A percentile compares a stretch with the other conserved stretches of the same genome.
Evolutionary conservation across 345 rosid species (phyloP).

Genomic region (Syzygium aromaticum): DNA sequence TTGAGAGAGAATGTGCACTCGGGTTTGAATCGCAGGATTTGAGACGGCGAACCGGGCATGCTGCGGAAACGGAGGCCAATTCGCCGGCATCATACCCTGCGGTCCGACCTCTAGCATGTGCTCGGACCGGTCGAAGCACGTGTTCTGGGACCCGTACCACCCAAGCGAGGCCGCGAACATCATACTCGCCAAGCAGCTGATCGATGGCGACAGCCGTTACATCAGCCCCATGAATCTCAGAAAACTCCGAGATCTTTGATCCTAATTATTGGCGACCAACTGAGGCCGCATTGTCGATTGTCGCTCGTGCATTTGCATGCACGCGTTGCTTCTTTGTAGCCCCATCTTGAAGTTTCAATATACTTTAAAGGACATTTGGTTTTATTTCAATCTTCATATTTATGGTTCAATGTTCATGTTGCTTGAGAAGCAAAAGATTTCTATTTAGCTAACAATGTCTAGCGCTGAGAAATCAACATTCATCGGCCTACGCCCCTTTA

Average conservation of each 20-base stretch:
- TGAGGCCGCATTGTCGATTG: neutral
- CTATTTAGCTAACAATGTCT: neutral
- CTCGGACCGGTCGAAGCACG: conserved; percentile 60
- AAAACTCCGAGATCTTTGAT: conserved; percentile 53
- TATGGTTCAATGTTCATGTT: neutral
- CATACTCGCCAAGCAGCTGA: conserved; percentile 50
- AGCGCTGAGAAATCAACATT: too few species aligned
- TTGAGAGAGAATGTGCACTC: neutral
- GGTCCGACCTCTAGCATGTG: conserved; percentile 82
- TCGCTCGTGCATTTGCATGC: neutral
- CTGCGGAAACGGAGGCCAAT: conserved; percentile 83
- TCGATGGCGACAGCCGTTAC: conserved; percentile 43
- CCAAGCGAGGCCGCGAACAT: conserved; percentile 84
- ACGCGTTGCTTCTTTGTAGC: neutral
- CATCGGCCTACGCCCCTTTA: too few species aligned
- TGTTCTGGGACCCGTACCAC: conserved; percentile 92
- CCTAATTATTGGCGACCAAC: neutral
- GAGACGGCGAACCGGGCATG: conserved; percentile 71
- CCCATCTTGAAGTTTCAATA: neutral
- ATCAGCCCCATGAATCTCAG: conserved; percentile 63
- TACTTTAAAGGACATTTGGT: neutral
- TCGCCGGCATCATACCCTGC: conserved; percentile 90
- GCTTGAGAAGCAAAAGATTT: neutral
- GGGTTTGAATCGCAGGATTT: conserved; percentile 36
- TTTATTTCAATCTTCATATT: neutral